Evolutionary conservation across 495 filamentous ascomycete species (phyloP).

Genomic region (Lichenothelia convexa): DNA sequence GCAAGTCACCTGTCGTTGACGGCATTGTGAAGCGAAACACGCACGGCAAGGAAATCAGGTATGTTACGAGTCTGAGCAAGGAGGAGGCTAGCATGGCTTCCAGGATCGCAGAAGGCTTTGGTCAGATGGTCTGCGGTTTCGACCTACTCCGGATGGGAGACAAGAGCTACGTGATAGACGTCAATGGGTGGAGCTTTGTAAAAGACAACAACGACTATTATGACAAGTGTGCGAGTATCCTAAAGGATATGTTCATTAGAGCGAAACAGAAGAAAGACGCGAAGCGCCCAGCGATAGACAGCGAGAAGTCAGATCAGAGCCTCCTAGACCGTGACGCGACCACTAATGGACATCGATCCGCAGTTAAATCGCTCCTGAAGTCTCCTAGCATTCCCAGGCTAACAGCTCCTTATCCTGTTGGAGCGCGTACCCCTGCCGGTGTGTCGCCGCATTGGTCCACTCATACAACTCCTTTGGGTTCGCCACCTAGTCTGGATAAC

Average conservation of each 20-base stretch:
- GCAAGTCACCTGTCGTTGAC: constrained; percentile 93
- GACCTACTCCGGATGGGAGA: constrained; percentile 76
- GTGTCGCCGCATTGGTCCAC: constrained; percentile 26
- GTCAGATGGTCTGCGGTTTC: constrained; percentile 90
- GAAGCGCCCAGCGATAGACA: constrained; percentile 19
- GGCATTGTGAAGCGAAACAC: constrained; percentile 90
- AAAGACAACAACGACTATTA: constrained; percentile 99
- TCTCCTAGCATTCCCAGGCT: constrained; percentile 48
- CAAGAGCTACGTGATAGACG: constrained; percentile 93
- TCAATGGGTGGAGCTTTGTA: constrained; percentile 99
- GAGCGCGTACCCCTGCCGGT: too few relatives aligned
- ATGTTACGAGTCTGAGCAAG: constrained; percentile 64
- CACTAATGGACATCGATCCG: constrained; percentile 20
- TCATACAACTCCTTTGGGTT: constrained; percentile 27
- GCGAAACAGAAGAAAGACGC: constrained; percentile 44
- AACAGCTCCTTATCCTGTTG: too few relatives aligned
- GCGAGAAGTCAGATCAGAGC: constrained; percentile 6
- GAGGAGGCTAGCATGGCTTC: constrained; percentile 75
- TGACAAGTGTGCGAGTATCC: constrained; percentile 67
- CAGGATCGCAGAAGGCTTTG: constrained; percentile 82
- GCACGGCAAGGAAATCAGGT: constrained; percentile 91
- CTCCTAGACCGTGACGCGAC: constrained; percentile 6
- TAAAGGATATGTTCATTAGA: constrained; percentile 68
- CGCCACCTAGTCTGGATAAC: constrained; percentile 30
- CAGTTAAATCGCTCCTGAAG: constrained; percentile 33